Base-by-base conservation (phyloP, 768 basidiomycete species). In the Auricularia cornea region DNA sequence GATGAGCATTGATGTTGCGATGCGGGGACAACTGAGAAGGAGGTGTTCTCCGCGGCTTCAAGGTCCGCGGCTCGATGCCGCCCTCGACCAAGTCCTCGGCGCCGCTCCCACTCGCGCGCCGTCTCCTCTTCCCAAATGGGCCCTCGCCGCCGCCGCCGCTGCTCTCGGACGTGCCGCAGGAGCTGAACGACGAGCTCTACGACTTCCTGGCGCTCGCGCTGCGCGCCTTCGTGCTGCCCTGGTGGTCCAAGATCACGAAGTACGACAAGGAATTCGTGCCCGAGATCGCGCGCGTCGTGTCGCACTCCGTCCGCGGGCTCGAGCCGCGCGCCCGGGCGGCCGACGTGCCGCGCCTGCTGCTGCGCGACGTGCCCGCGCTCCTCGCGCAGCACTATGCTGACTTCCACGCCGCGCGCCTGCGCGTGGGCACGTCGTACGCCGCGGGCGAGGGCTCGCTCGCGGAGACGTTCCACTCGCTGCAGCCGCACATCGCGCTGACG, bases 241-340 rank as follows among this genome's bases (percentile, higher is more conserved):
- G 92, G 92, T 94, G 92, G 89, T 80, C 88, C 33, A 90, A 85
- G 69, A 80, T 94, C 61, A 84, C 91, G 1, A 83, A 89, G 64
- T 90, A 90, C 66, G 92, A 94, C 81, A 90, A 84, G 70, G 87
- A 91, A 62, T 81, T 94, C 63, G 81, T 92, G 30, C 87, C 89
- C 28, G 83, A 89, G 66, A 83, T 92, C 59, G 80, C 86, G 0
- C 72, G 71, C 40, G 78, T 90, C 68, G 74, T 91, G 63, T 76
- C 80, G 3, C 75, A 79, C 66, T 80, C 91, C 70, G 68, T 88
- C 11, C 84, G 80, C 65, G 75, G 74, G 3, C 77, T 95, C 51
- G 87, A 92, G 69, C 70, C 77, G 0, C 86, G 89, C 51, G 65
- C 83, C 3, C 73, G 78, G 30, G 73, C 77, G 2, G 75, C 80